phyloP scores from a whole-genome alignment of 306 rosid species.

The Carpinus viminea region DNA sequence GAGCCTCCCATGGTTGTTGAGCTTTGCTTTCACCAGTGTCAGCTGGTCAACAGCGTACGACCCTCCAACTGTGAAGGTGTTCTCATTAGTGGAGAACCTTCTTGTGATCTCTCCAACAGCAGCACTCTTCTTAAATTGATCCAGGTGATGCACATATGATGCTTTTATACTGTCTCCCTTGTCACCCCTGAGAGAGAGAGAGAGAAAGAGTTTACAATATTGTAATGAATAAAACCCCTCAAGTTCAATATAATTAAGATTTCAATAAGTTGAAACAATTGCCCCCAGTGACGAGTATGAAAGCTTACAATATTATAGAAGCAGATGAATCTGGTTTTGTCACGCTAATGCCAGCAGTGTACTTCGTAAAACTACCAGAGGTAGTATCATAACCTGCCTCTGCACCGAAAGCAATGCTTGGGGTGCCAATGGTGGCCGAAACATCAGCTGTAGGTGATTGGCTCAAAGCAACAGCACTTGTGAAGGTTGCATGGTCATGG shows the following conservation, averaged over 20 bases:
- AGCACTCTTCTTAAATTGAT: slow-evolving; percentile 67
- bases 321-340: slow-evolving; percentile 63
- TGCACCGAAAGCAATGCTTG: slow-evolving; percentile 71
- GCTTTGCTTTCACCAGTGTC: slow-evolving; percentile 79
- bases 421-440: slow-evolving; percentile 81
- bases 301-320: slow-evolving; percentile 74
- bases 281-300: slow-evolving; percentile 3
- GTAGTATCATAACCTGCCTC: slow-evolving; percentile 89
- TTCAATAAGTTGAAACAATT: slow-evolving; percentile 10
- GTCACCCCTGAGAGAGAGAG: slow-evolving; percentile 63
- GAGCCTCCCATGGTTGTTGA: slow-evolving; percentile 80
- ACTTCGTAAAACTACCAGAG: slow-evolving; percentile 69
- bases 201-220: not conserved
- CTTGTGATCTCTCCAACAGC: slow-evolving; percentile 78
- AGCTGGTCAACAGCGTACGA: slow-evolving; percentile 69
- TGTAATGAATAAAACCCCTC: not conserved
- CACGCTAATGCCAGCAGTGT: slow-evolving; percentile 74
- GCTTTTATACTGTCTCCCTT: slow-evolving; percentile 87
- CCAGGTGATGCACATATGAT: slow-evolving; percentile 76
- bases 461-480: slow-evolving; percentile 55
- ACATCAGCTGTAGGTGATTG: slow-evolving; percentile 75
- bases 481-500: slow-evolving; percentile 84
- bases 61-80: slow-evolving; percentile 88
- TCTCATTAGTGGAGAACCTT: slow-evolving; percentile 83
- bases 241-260: slow-evolving; percentile 11